phyloP scores from a whole-genome alignment of 768 basidiomycete genomes.

The Trametes gibbosa region DNA sequence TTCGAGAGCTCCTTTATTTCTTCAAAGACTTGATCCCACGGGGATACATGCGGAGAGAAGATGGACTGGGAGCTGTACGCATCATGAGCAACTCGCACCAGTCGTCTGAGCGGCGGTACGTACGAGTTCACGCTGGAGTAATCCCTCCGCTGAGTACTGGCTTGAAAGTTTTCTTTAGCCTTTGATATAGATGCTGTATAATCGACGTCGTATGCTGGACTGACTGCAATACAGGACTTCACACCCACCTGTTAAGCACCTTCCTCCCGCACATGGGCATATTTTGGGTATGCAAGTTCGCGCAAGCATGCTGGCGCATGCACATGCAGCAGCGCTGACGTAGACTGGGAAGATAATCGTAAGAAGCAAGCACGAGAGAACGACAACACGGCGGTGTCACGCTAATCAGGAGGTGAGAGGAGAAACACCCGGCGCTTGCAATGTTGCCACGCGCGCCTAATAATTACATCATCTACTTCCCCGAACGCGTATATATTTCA shows the following conservation, averaged over 20 bases:
- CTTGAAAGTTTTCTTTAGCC: not conserved
- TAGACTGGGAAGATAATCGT: not conserved
- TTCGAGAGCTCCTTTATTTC: slow-evolving; percentile 37
- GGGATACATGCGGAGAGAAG: slow-evolving; percentile 30
- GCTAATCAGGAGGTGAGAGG: too few relatives aligned
- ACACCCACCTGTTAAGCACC: slow-evolving; percentile 11
- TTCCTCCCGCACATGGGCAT: slow-evolving; percentile 10
- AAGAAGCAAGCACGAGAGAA: too few relatives aligned
- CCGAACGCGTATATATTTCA: too few relatives aligned
- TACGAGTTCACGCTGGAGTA: not conserved
- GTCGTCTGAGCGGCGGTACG: not conserved
- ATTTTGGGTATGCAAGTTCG: slow-evolving; percentile 2
- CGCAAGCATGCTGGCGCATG: not conserved
- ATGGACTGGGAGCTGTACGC: slow-evolving; percentile 22
- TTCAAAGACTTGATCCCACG: slow-evolving; percentile 56
- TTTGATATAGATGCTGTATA: slow-evolving; percentile 4
- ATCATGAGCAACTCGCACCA: not conserved
- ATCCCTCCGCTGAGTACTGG: not conserved
- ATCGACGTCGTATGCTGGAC: not conserved
- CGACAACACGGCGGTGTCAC: not conserved
- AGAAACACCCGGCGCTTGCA: too few relatives aligned
- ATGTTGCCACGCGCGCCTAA: too few relatives aligned
- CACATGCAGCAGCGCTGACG: not conserved
- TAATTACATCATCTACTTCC: too few relatives aligned
- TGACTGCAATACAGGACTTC: not conserved